Evolutionary conservation across 2,329 filamentous ascomycete genomes (phyloP), one percentile per base, ranked within the genome.

Genomic region (Alternaria gansuensis): DNA sequence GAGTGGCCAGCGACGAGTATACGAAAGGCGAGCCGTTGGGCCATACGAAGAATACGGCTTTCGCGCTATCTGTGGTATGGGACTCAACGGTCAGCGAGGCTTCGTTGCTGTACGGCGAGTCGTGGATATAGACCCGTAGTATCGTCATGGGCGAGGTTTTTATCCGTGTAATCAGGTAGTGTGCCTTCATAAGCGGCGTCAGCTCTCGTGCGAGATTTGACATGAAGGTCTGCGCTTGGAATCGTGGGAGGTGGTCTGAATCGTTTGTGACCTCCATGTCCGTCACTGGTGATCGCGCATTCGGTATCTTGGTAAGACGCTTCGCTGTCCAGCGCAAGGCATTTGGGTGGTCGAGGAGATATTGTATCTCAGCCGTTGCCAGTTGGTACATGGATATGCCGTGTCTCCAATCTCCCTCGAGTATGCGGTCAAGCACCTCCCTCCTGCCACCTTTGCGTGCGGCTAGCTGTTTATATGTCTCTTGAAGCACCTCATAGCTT

Each of bases 201-300:
- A 93, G 84, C 71, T 93, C 88, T 39, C 83, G 82, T 66, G 93
- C 90, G 2, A 97, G 85, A 65, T 89, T 90, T 64, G 87, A 86
- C 36, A 96, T 81, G 75, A 96, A 96, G 0, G 89, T 91, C 4
- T 90, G 87, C 1, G 91, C 90, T 70, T 96, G 91, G 69, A 95
- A 91, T 14, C 89, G 87, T 10, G 92, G 91, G 21, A 85, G 73
- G 45, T 75, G 75, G 43, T 77, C 69, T 10, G 73, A 74, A 63
- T 77, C 75, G 57, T 76, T 74, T 4, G 69, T 76, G 52, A 75
- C 70, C 54, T 82, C 79, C 71, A 75, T 73, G 44, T 73, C 72
- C 26, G 68, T 55, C 39, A 62, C 49, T 28, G 61, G 63, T 21
- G 64, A 65, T 51, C 70, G 73, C 31, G 63, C 64, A 56, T 69